A percentile compares a stretch with the other conserved stretches of the same genome.
phyloP scores from a whole-genome alignment of 1,139 yeast genomes.

The Torulaspora globosa region DNA sequence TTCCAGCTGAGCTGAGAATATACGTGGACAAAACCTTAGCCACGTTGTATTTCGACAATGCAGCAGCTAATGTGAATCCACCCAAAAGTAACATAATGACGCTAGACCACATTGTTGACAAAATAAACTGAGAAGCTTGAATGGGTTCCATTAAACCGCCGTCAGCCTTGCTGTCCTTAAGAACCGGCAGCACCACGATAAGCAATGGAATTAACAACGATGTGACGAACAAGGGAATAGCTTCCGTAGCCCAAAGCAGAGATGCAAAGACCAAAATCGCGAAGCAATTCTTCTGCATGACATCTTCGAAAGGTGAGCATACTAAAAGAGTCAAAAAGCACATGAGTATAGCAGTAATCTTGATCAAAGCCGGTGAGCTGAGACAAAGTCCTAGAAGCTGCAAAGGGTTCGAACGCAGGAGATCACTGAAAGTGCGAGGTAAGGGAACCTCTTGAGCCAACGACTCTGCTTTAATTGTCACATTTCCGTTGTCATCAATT shows the following conservation, averaged over 20 bases:
- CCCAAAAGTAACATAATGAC: slow-evolving; percentile 85
- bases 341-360: slow-evolving; percentile 44
- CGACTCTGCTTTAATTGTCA: slow-evolving; percentile 5
- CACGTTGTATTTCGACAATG: slow-evolving; percentile 80
- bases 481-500: slow-evolving; percentile 11
- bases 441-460: neutral
- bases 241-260: slow-evolving; percentile 88
- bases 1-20: slow-evolving; percentile 77
- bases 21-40: slow-evolving; percentile 82
- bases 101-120: slow-evolving; percentile 91
- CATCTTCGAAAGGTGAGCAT: slow-evolving; percentile 61
- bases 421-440: slow-evolving; percentile 21
- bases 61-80: slow-evolving; percentile 93
- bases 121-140: slow-evolving; percentile 69
- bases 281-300: slow-evolving; percentile 69
- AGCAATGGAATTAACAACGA: slow-evolving; percentile 76
- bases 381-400: slow-evolving; percentile 19
- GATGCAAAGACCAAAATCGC: slow-evolving; percentile 79
- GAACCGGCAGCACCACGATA: slow-evolving; percentile 66
- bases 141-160: slow-evolving; percentile 52
- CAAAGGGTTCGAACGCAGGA: slow-evolving; percentile 14
- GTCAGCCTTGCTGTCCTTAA: slow-evolving; percentile 48
- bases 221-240: slow-evolving; percentile 83
- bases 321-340: slow-evolving; percentile 49
- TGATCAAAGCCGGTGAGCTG: slow-evolving; percentile 34